phyloP scores from a whole-genome alignment of 805 yeast genomes.

The Yarrowia bubula region DNA sequence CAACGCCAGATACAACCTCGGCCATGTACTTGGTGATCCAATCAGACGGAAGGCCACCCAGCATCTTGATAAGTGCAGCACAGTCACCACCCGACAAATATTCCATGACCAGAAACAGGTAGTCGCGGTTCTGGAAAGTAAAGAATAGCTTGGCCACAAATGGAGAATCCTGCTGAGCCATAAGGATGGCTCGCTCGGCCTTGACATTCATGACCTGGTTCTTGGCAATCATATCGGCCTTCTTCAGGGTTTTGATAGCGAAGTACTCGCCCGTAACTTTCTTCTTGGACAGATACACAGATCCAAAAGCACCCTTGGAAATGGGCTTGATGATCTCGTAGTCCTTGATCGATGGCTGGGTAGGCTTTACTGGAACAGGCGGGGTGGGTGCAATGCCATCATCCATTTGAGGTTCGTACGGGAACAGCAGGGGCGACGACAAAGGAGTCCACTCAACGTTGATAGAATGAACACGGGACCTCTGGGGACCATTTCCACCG shows the following conservation, averaged over 20 bases:
- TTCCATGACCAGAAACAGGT: constrained; percentile 91
- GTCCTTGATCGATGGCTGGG: constrained; percentile 73
- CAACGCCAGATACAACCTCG: constrained; percentile 86
- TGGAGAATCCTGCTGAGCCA: constrained; percentile 91
- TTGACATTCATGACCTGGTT: constrained; percentile 94
- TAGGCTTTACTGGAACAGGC: constrained; percentile 59
- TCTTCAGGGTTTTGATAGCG: constrained; percentile 88
- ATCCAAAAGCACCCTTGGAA: constrained; percentile 96
- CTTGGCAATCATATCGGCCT: constrained; percentile 94
- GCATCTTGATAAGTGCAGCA: constrained; percentile 75
- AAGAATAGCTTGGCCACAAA: constrained; percentile 86
- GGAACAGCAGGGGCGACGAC: constrained; percentile 56
- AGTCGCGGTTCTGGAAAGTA: constrained; percentile 85
- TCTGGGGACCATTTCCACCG: not conserved
- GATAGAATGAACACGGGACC: constrained; percentile 11
- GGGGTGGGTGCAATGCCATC: constrained; percentile 60
- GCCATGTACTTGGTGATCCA: constrained; percentile 84
- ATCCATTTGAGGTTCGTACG: constrained; percentile 43
- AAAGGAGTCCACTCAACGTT: constrained; percentile 59
- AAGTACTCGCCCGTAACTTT: constrained; percentile 89
- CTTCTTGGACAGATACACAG: constrained; percentile 82
- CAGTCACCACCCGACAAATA: constrained; percentile 94
- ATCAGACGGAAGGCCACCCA: constrained; percentile 78
- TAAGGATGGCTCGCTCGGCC: constrained; percentile 96
- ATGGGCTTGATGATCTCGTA: constrained; percentile 90